Conservation (phyloP, 768 basidiomycete genomes). For the Pleurotus giganteus region DNA sequence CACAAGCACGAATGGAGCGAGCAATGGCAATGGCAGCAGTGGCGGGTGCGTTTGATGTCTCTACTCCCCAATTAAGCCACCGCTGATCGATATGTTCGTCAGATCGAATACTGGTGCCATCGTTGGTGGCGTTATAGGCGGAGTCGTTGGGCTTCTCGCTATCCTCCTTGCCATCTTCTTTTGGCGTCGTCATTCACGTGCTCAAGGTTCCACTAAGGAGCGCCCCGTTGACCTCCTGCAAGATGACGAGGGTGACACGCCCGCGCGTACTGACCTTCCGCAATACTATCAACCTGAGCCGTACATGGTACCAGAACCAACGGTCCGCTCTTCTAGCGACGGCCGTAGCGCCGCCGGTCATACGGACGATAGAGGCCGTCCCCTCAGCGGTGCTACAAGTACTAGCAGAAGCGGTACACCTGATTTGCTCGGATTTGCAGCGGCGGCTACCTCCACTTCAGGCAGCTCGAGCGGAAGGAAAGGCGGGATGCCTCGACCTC, state of each 20-base stretch:
- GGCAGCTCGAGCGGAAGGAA: constrained; percentile 34
- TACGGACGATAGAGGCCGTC: constrained; percentile 26
- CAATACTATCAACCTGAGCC: constrained; percentile 77
- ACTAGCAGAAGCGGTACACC: constrained; percentile 48
- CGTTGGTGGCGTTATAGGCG: constrained; percentile 56
- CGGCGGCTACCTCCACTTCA: constrained; percentile 23
- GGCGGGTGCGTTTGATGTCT: constrained; percentile 7
- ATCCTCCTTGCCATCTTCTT: constrained; percentile 45
- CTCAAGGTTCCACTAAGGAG: constrained; percentile 42
- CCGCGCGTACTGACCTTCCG: constrained; percentile 48
- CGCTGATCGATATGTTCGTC: not conserved
- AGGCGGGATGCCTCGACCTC: constrained; percentile 36
- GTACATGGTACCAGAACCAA: constrained; percentile 67
- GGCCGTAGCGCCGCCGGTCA: constrained; percentile 26
- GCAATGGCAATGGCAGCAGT: constrained; percentile 25
- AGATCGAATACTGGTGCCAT: constrained; percentile 45
- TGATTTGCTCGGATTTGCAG: constrained; percentile 27
- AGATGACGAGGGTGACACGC: constrained; percentile 49
- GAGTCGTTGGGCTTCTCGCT: constrained; percentile 44
- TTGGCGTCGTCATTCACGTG: constrained; percentile 43
- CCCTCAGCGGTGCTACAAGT: constrained; percentile 36
- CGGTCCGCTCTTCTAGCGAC: constrained; percentile 36
- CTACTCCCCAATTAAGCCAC: not conserved
- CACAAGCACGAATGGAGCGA: constrained; percentile 44
- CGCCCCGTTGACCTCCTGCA: constrained; percentile 68